Base-by-base conservation (phyloP, 1,139 yeast genomes). In the Taphrina flavorubra region DNA sequence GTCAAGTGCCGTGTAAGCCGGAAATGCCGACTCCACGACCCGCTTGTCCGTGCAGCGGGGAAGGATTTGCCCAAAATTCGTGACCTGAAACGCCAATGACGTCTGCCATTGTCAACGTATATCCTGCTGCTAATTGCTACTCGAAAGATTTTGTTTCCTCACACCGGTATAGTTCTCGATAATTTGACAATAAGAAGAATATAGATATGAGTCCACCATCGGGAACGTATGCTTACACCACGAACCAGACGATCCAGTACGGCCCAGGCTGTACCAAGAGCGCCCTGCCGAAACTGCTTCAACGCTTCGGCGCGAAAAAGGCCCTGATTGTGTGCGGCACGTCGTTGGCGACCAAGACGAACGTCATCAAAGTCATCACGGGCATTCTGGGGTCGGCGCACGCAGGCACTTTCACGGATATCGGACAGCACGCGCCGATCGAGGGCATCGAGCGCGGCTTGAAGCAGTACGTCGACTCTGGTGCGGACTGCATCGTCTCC, bases 281-380 rank as follows among this genome's bases (percentile, higher is more conserved):
- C 3, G 67, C 58, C 11, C 39, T 63, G 25, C 67, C 67, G 34
- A 57, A 56, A 34, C 55, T 63, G 10, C 51, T 63, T 1, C 31
- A 40, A 13, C 20, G 44, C 39, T 57, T 63, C 39, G 51, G 55
- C 13, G 63, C 39, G n/a, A 47, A 20, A n/a, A 57, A 58, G 37
- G 68, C 64, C n/a, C 58, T 57, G 47, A 57, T 65, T 73, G 90
- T 89, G 39, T 90, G 86, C 57, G 64, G 65, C 46, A 46, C 69
- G 57, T 59, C 66, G 16, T 55, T 68, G 42, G 55, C 51, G 14
- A 64, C 59, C 18, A 69, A 69, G 58, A 67, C 65, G 11, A 40
- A 39, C 37, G 68, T 65, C 55, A 63, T 65, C 34, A 25, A 13
- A 11, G 14, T 13, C n/a, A 53, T 68, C 53, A 47, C 46, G 34